A percentile compares a stretch with the other conserved stretches of the same genome.
Conservation (phyloP, 2,329 filamentous ascomycete species). For the Colletotrichum sp. region DNA sequence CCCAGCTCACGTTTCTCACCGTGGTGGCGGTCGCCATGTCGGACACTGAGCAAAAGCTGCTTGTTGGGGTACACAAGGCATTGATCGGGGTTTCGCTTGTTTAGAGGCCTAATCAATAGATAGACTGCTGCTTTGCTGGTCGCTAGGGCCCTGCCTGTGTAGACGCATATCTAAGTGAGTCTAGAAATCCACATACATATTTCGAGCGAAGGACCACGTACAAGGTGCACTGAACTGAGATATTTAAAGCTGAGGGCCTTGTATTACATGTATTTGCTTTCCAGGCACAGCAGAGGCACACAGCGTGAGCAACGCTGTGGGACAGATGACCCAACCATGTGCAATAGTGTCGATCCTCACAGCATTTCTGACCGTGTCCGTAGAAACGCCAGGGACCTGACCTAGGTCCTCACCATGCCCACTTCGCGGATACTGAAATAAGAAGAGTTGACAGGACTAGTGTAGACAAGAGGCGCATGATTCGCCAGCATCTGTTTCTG, state of each 20-base stretch:
- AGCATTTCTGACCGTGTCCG: background rate
- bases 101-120: background rate
- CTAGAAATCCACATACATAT: background rate
- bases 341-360: background rate
- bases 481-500: background rate
- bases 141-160: background rate
- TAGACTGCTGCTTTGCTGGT: background rate
- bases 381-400: background rate
- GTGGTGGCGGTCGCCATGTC: background rate
- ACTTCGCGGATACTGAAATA: background rate
- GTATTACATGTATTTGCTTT: background rate
- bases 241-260: background rate
- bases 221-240: background rate
- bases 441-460: background rate
- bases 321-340: background rate
- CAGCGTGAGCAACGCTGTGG: background rate
- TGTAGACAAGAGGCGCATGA: background rate
- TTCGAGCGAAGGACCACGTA: background rate
- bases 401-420: background rate
- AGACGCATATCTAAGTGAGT: background rate
- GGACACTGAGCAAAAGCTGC: background rate
- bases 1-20: constrained; percentile 27
- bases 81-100: background rate
- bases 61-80: background rate
- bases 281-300: background rate